phyloP scores from a whole-genome alignment of 345 rosid species.

The Leavenworthia alabamica region DNA sequence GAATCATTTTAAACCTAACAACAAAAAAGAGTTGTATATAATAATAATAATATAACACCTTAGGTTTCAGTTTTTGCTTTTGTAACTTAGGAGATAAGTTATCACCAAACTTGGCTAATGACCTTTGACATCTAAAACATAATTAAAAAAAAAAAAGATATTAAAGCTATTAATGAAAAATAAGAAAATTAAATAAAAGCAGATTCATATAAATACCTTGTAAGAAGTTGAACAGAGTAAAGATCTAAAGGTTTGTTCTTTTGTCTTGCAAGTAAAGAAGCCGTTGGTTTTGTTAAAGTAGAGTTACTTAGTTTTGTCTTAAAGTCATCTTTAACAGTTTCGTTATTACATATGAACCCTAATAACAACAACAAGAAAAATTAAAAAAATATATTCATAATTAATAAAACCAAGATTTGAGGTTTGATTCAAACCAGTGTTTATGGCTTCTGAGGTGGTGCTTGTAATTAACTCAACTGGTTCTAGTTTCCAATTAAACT shows the following conservation, averaged over 20 bases:
- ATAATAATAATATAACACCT: constrained; percentile 1
- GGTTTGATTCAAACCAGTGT: not conserved
- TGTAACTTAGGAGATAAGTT: constrained; percentile 39
- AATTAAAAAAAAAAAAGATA: not conserved
- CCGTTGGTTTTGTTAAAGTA: constrained; percentile 77
- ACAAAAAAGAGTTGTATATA: not conserved
- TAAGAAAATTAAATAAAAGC: no score
- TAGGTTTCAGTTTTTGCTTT: constrained; percentile 59
- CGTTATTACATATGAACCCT: constrained; percentile 29
- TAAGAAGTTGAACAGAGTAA: constrained; percentile 32
- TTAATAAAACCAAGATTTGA: not conserved
- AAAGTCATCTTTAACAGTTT: constrained; percentile 16
- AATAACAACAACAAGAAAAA: not conserved
- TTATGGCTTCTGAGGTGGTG: not conserved
- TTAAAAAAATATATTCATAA: no score
- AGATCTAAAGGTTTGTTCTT: constrained; percentile 33
- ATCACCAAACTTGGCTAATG: constrained; percentile 30
- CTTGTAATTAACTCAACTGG: not conserved
- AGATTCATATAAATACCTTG: constrained; percentile 29
- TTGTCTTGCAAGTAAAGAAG: constrained; percentile 78
- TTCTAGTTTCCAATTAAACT: constrained; percentile 34
- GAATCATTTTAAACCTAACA: not conserved
- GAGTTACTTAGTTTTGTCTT: constrained; percentile 37
- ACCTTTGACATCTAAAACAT: constrained; percentile 41
- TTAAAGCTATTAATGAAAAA: no score